Evolutionary conservation across 2,329 filamentous ascomycete genomes (phyloP).

Genomic region (Pseudogymnoascus sp.): DNA sequence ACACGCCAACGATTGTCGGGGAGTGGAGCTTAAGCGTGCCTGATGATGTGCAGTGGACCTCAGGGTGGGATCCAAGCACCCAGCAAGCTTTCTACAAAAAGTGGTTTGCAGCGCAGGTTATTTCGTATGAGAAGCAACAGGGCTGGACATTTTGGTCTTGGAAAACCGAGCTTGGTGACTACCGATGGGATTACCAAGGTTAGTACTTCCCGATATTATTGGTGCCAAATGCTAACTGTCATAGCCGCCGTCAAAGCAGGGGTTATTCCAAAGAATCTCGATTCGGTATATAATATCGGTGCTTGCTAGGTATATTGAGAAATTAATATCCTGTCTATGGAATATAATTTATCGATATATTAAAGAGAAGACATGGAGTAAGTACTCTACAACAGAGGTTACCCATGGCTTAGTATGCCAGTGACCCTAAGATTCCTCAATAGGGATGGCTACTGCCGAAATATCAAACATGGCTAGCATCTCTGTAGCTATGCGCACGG

Average conservation of each 20-base stretch:
- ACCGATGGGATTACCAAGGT: conserved; percentile 42
- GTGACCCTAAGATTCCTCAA: background rate
- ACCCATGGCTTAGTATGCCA: background rate
- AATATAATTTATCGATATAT: background rate
- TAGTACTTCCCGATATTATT: background rate
- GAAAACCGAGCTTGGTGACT: conserved; percentile 45
- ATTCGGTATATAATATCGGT: background rate
- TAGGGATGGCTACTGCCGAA: background rate
- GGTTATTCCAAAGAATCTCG: conserved; percentile 20
- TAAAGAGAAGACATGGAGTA: background rate
- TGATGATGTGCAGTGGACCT: conserved; percentile 38
- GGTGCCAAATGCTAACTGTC: background rate
- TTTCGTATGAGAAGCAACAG: conserved; percentile 44
- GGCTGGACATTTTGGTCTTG: conserved; percentile 57
- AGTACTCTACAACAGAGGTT: background rate
- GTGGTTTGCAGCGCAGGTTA: conserved; percentile 51
- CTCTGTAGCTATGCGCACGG: background rate
- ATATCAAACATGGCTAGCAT: background rate
- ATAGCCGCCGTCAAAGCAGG: conserved; percentile 23
- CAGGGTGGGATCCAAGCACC: conserved; percentile 36
- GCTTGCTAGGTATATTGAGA: background rate
- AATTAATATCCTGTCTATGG: background rate
- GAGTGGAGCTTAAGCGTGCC: conserved; percentile 51
- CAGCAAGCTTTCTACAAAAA: conserved; percentile 44
- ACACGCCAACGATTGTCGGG: conserved; percentile 45